These are phyloP conservation scores for Diospyros kaki DNA, from an alignment of 148 eudicot genomes.

Conservation along the genomic window DNA sequence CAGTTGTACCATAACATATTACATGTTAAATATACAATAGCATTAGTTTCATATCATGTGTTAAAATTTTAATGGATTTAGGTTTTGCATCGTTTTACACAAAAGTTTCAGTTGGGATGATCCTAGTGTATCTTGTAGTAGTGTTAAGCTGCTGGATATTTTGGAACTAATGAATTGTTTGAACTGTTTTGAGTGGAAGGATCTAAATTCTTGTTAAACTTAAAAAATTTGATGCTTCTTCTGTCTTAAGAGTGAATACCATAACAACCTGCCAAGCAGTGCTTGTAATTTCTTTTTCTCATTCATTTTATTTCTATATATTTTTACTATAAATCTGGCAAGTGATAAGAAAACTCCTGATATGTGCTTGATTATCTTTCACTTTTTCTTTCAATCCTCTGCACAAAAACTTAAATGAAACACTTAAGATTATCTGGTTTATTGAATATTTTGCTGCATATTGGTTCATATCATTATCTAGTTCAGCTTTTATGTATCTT, in stretches of 20 bases:
- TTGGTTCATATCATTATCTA: not conserved
- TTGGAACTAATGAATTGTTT: not conserved
- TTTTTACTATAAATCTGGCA: not conserved
- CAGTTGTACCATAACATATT: not conserved
- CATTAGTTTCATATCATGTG: constrained; percentile 1
- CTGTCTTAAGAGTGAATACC: not conserved
- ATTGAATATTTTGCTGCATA: not conserved
- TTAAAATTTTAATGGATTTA: not conserved
- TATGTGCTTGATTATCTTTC: not conserved
- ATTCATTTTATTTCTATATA: not conserved
- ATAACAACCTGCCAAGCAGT: not conserved
- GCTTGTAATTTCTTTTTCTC: not conserved
- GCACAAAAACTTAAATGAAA: not conserved
- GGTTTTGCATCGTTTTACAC: not conserved
- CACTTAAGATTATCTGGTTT: not conserved
- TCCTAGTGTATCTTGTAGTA: not conserved
- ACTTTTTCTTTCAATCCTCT: not conserved
- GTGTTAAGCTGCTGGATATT: not conserved
- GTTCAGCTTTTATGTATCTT: not conserved
- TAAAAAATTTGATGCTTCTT: not conserved
- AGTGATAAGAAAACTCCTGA: not conserved
- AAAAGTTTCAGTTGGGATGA: not conserved
- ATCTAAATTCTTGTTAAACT: not conserved
- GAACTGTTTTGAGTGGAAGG: not conserved
- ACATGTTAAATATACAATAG: no score